Evolutionary conservation across 225 moss, liverwort and hornwort genomes (phyloP).

Genomic region (Asterella californica): DNA sequence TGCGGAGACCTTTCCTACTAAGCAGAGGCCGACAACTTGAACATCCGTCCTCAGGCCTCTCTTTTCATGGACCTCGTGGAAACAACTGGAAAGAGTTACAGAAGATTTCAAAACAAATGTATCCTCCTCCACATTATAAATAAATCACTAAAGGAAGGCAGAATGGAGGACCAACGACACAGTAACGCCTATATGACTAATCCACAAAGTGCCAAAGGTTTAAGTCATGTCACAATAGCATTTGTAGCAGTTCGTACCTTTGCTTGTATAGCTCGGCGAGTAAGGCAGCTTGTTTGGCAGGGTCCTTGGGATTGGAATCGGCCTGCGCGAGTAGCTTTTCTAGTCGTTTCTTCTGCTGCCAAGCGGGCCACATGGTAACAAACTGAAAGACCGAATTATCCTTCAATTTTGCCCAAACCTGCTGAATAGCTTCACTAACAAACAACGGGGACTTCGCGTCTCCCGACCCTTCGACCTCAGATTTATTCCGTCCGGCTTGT

Average conservation of each 20-base stretch:
- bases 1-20: not conserved
- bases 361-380: slow-evolving; percentile 91
- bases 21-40: not conserved
- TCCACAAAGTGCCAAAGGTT: not conserved
- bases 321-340: slow-evolving; percentile 80
- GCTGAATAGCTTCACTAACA: slow-evolving; percentile 46
- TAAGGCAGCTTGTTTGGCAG: slow-evolving; percentile 77
- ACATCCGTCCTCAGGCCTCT: not conserved
- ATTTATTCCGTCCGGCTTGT: slow-evolving; percentile 35
- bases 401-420: slow-evolving; percentile 68
- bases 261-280: slow-evolving; percentile 93
- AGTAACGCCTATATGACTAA: not conserved
- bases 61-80: not conserved
- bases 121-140: not conserved
- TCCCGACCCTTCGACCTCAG: slow-evolving; percentile 40
- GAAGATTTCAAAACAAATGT: not conserved
- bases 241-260: slow-evolving; percentile 43
- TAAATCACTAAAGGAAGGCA: not conserved
- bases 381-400: slow-evolving; percentile 73
- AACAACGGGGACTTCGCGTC: slow-evolving; percentile 34
- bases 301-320: slow-evolving; percentile 78
- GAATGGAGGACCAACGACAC: not conserved
- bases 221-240: too few relatives aligned
- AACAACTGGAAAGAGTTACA: too few relatives aligned
- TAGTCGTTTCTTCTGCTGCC: slow-evolving; percentile 89